A percentile compares a stretch with the other conserved stretches of the same genome.
Evolutionary conservation across 345 rosid genomes (phyloP).

Genomic region (Noccaea bulbosa): DNA sequence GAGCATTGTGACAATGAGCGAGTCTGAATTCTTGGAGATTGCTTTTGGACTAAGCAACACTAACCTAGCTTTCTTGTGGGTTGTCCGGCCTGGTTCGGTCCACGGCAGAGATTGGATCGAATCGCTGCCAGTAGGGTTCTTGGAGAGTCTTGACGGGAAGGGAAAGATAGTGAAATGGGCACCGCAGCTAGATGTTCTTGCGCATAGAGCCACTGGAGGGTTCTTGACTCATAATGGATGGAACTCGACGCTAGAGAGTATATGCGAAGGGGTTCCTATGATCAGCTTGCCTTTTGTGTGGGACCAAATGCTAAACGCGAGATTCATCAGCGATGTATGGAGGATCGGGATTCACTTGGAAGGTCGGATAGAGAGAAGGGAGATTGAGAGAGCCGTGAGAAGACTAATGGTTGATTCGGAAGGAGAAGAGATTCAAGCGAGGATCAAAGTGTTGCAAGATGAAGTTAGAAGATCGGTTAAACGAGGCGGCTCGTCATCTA

Average conservation of each 20-base stretch:
- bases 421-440: slow-evolving; percentile 42
- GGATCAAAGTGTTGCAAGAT: slow-evolving; percentile 21
- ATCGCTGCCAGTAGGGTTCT: slow-evolving; percentile 34
- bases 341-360: slow-evolving; percentile 72
- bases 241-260: slow-evolving; percentile 82
- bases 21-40: slow-evolving; percentile 50
- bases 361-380: slow-evolving; percentile 53
- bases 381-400: slow-evolving; percentile 57
- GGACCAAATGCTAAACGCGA: slow-evolving; percentile 66
- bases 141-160: slow-evolving; percentile 39
- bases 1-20: slow-evolving; percentile 41
- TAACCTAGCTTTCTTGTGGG: slow-evolving; percentile 56
- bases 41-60: slow-evolving; percentile 55
- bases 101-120: slow-evolving; percentile 23
- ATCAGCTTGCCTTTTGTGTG: slow-evolving; percentile 67
- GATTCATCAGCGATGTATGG: slow-evolving; percentile 65
- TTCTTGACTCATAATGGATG: slow-evolving; percentile 76
- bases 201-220: slow-evolving; percentile 60
- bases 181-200: slow-evolving; percentile 50
- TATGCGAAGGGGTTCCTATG: slow-evolving; percentile 68
- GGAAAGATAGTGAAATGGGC: slow-evolving; percentile 56
- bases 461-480: slow-evolving; percentile 38
- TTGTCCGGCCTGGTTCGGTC: slow-evolving; percentile 44
- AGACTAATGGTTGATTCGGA: slow-evolving; percentile 64
- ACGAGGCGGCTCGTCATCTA: slow-evolving; percentile 34